These are phyloP conservation scores for Melanomma pulvis-pyrius DNA, from an alignment of 495 filamentous ascomycete species.

Conservation along the genomic window DNA sequence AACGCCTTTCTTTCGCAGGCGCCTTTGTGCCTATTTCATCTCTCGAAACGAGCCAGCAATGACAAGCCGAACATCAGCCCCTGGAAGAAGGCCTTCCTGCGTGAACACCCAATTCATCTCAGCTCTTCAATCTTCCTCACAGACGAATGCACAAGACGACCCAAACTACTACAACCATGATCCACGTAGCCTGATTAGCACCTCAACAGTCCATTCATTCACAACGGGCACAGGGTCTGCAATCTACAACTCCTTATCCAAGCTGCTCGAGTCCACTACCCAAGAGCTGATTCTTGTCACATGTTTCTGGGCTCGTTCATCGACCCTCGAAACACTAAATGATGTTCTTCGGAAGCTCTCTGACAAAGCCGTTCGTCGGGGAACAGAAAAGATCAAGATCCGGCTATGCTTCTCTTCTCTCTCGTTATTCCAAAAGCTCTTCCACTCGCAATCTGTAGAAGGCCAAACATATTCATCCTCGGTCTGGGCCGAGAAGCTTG, in stretches of 20 bases:
- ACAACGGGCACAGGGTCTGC: slow-evolving; percentile 60
- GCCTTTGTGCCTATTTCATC: not conserved
- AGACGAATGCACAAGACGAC: slow-evolving; percentile 11
- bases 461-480: slow-evolving; percentile 62
- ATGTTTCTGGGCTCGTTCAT: slow-evolving; percentile 73
- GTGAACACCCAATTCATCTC: slow-evolving; percentile 11
- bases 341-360: slow-evolving; percentile 58
- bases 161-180: slow-evolving; percentile 41
- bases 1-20: not conserved
- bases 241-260: slow-evolving; percentile 56
- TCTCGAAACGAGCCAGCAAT: not conserved
- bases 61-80: not conserved
- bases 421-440: slow-evolving; percentile 67
- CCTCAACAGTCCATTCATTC: slow-evolving; percentile 53
- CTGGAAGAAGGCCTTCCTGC: not conserved
- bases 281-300: slow-evolving; percentile 72
- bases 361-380: slow-evolving; percentile 32
- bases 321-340: slow-evolving; percentile 53
- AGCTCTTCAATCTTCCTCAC: slow-evolving; percentile 5
- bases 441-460: slow-evolving; percentile 59
- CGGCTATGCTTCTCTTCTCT: slow-evolving; percentile 67
- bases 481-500: slow-evolving; percentile 59
- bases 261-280: slow-evolving; percentile 58
- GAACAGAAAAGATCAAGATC: slow-evolving; percentile 51
- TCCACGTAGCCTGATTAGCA: slow-evolving; percentile 43